Percentiles rank a stretch among this genome's conserved stretches.
Conservation (phyloP, 495 filamentous ascomycete species). For the Penicillium silybi region DNA sequence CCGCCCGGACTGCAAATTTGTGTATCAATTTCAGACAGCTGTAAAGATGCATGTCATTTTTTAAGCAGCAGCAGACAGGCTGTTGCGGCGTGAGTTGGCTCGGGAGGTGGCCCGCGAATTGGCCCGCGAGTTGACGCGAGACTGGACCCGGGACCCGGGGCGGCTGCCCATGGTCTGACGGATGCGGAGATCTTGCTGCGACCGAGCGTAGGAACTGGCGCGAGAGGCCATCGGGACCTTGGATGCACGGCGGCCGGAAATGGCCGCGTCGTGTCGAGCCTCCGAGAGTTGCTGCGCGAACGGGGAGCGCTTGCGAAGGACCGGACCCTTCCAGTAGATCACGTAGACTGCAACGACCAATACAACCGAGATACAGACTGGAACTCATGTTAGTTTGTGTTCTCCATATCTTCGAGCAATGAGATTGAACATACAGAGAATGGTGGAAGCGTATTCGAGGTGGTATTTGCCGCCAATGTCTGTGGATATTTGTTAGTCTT, state of each 20-base stretch:
- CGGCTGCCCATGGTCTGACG: slow-evolving; percentile 43
- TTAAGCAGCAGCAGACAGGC: slow-evolving; percentile 13
- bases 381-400: background rate
- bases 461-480: slow-evolving; percentile 61
- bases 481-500: slow-evolving; percentile 9
- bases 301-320: slow-evolving; percentile 61
- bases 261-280: slow-evolving; percentile 39
- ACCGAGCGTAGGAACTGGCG: slow-evolving; percentile 44
- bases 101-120: slow-evolving; percentile 31
- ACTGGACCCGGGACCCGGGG: slow-evolving; percentile 32
- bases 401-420: background rate
- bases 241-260: slow-evolving; percentile 36
- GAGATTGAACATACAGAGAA: slow-evolving; percentile 49
- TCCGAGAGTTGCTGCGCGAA: slow-evolving; percentile 70
- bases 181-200: slow-evolving; percentile 48
- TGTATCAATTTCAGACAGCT: background rate
- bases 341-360: slow-evolving; percentile 72
- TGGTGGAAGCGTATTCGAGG: slow-evolving; percentile 66
- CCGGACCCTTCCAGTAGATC: slow-evolving; percentile 73
- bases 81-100: slow-evolving; percentile 37
- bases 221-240: slow-evolving; percentile 37
- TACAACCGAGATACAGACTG: slow-evolving; percentile 59
- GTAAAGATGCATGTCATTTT: background rate
- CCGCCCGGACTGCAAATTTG: background rate
- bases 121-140: slow-evolving; percentile 32